Conservation (phyloP, 371 early-diverging fungal genomes). For the Blakeslea trispora region DNA sequence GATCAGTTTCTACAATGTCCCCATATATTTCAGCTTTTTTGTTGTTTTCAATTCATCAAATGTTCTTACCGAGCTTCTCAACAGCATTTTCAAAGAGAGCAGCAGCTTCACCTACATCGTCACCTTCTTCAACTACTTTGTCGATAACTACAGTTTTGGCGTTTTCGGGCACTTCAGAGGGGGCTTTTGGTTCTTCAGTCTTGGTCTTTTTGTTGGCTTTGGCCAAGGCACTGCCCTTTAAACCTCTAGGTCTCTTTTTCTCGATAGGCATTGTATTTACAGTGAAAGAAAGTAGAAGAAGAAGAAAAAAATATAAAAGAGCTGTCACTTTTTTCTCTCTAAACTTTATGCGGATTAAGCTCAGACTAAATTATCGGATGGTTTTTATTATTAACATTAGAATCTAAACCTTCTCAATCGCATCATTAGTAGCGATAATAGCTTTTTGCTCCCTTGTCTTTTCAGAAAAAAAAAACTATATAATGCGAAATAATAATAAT, state of each 20-base stretch:
- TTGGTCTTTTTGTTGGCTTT: slow-evolving; percentile 48
- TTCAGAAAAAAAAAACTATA: too few relatives aligned
- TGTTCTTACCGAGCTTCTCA: slow-evolving; percentile 40
- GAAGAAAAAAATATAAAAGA: not conserved
- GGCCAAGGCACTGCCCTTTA: slow-evolving; percentile 37
- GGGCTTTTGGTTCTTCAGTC: slow-evolving; percentile 15
- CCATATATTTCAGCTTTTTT: not conserved
- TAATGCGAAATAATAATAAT: too few relatives aligned
- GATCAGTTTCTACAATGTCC: slow-evolving; percentile 23
- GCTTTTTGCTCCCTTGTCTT: too few relatives aligned
- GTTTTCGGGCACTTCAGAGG: slow-evolving; percentile 31
- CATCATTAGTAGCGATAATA: too few relatives aligned
- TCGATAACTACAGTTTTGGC: slow-evolving; percentile 53
- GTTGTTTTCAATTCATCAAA: not conserved
- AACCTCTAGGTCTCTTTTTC: slow-evolving; percentile 55
- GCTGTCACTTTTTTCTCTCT: too few relatives aligned
- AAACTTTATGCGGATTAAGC: too few relatives aligned
- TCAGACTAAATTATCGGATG: too few relatives aligned
- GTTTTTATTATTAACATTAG: too few relatives aligned
- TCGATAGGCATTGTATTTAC: slow-evolving; percentile 31
- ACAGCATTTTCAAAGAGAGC: slow-evolving; percentile 48
- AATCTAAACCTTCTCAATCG: too few relatives aligned
- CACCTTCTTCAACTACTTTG: slow-evolving; percentile 54
- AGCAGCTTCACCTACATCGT: slow-evolving; percentile 50
- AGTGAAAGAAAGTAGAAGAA: not conserved